Percentiles rank a stretch among this genome's conserved stretches.
Conservation (phyloP, 202 grass and related monocot species). For the Panicum virgatum region DNA sequence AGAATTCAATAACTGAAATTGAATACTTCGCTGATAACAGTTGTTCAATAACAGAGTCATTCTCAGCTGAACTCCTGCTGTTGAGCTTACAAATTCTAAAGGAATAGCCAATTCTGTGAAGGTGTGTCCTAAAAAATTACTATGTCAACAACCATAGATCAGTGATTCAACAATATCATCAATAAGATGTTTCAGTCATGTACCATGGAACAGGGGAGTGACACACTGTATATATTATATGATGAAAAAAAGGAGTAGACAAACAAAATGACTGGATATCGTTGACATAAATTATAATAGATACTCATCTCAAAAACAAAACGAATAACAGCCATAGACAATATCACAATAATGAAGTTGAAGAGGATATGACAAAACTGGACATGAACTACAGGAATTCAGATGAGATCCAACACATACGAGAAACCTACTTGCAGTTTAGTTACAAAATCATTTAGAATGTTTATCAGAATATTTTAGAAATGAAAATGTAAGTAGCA, state of each 20-base stretch:
- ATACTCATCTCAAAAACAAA: not conserved
- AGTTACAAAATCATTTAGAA: not conserved
- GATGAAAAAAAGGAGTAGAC: not conserved
- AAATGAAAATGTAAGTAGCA: constrained; percentile 5
- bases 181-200: not conserved
- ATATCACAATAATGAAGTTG: constrained; percentile 4
- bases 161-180: not conserved
- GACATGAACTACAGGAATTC: constrained; percentile 3
- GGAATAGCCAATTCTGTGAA: not conserved
- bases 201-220: not conserved
- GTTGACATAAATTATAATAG: not conserved
- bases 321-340: not conserved
- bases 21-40: not conserved
- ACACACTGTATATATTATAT: not conserved
- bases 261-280: not conserved
- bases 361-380: constrained; percentile 4
- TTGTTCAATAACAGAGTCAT: not conserved
- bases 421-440: not conserved
- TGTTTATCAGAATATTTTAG: constrained; percentile 5
- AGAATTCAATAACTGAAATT: not conserved
- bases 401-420: not conserved
- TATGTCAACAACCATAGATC: not conserved
- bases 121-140: not conserved
- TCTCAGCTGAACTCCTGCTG: not conserved
- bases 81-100: not conserved